Conservation (phyloP, 305 asterid species). For the Ajuga reptans region DNA sequence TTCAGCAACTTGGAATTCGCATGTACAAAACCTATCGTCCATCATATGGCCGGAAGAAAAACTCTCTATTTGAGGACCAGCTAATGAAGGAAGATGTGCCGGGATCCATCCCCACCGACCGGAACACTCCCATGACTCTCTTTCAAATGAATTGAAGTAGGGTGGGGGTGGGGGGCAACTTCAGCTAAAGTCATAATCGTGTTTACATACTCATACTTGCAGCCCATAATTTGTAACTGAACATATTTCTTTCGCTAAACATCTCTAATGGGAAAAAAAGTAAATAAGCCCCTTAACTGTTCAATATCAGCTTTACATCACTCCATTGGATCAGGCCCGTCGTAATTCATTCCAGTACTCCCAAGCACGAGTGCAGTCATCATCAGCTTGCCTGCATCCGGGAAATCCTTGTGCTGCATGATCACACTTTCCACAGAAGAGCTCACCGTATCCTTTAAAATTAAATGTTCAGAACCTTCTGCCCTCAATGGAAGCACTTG, state of each 20-base stretch:
- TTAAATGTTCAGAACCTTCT: conserved; percentile 30
- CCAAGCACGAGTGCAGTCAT: conserved; percentile 65
- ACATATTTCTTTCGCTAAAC: background rate
- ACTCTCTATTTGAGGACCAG: no score
- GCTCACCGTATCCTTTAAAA: conserved; percentile 24
- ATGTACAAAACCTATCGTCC: no score
- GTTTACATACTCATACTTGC: background rate
- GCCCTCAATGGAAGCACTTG: conserved; percentile 61
- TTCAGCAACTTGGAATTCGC: no score
- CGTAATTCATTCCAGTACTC: conserved; percentile 28
- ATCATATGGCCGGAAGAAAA: no score
- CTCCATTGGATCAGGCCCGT: conserved; percentile 36
- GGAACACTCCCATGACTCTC: no score
- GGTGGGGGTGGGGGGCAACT: background rate
- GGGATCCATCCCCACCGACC: no score
- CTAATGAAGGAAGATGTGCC: no score
- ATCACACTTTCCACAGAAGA: conserved; percentile 61
- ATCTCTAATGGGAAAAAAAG: background rate
- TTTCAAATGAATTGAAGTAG: no score
- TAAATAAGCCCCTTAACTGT: background rate
- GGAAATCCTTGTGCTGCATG: conserved; percentile 79
- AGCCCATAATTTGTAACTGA: background rate
- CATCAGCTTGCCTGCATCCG: conserved; percentile 87
- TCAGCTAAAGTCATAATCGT: background rate
- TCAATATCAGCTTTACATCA: background rate